Percentiles rank a stretch among this genome's conserved stretches.
phyloP scores from a whole-genome alignment of 139 green algal species.

The Mesotaenium endlicherianum region DNA sequence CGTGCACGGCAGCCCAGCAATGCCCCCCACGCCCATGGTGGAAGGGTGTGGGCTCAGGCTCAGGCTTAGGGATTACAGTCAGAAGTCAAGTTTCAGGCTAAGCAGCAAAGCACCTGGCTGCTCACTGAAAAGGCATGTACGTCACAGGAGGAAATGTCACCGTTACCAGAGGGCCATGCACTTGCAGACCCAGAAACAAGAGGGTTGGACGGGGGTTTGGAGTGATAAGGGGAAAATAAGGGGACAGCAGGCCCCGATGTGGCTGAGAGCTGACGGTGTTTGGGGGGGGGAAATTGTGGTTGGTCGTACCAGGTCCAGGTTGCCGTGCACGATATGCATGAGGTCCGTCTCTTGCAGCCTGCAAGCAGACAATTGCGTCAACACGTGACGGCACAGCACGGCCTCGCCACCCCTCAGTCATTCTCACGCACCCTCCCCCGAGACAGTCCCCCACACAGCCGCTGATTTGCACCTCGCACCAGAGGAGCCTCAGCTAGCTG shows the following conservation, averaged over 20 bases:
- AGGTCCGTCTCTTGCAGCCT: conserved; percentile 36
- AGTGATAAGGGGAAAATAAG: not conserved
- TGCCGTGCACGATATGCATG: conserved; percentile 39
- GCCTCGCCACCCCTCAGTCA: too few species aligned
- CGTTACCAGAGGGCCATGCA: not conserved
- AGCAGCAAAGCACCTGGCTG: not conserved
- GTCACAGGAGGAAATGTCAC: not conserved
- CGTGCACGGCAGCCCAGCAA: not conserved
- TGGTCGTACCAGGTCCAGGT: conserved; percentile 26
- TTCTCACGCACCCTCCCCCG: too few species aligned
- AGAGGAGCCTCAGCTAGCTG: too few species aligned
- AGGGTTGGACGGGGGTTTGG: not conserved
- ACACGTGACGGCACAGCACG: too few species aligned
- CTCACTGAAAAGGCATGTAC: not conserved
- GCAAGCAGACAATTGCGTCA: too few species aligned
- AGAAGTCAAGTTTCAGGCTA: not conserved
- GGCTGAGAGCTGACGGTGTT: not conserved
- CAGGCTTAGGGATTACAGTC: not conserved
- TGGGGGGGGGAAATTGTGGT: not conserved
- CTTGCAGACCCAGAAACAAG: not conserved
- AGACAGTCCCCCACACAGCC: too few species aligned
- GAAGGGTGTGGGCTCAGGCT: not conserved
- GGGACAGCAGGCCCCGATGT: not conserved
- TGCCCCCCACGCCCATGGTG: not conserved
- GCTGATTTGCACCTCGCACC: too few species aligned